Evolutionary conservation across 768 basidiomycete genomes (phyloP).

Genomic region (Trametes sanguinea): DNA sequence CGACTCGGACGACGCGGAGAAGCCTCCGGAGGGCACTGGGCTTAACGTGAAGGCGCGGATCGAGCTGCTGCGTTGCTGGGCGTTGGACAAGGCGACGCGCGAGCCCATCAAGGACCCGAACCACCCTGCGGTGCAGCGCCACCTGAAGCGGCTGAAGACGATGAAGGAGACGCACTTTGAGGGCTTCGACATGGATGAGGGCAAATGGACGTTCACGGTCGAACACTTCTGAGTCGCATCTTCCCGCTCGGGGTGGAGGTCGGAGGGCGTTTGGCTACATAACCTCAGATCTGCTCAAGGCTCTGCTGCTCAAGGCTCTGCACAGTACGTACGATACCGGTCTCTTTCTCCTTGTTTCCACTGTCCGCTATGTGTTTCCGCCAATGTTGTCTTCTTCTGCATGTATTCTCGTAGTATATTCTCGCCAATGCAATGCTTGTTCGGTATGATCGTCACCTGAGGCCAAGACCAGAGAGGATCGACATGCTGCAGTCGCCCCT

Average conservation of each 20-base stretch:
- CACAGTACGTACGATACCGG: constrained; percentile 7
- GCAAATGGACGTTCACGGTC: constrained; percentile 93
- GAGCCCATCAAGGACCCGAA: constrained; percentile 84
- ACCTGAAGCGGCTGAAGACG: constrained; percentile 77
- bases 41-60: constrained; percentile 87
- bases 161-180: constrained; percentile 89
- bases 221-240: constrained; percentile 72
- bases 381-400: constrained; percentile 14
- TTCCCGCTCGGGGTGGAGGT: too few relatives aligned
- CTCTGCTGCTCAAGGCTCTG: too few relatives aligned
- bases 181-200: constrained; percentile 74
- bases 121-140: constrained; percentile 67
- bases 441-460: not conserved
- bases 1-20: constrained; percentile 81
- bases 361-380: not conserved
- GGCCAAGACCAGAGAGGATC: not conserved
- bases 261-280: not conserved
- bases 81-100: constrained; percentile 87
- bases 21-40: constrained; percentile 81
- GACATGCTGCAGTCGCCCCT: too few relatives aligned
- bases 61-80: constrained; percentile 79
- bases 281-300: not conserved
- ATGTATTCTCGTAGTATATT: constrained; percentile 16
- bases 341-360: not conserved
- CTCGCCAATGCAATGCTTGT: constrained; percentile 11